These are phyloP conservation scores for Aphanocladium album DNA, from an alignment of 2,329 filamentous ascomycete species.

Conservation along the genomic window DNA sequence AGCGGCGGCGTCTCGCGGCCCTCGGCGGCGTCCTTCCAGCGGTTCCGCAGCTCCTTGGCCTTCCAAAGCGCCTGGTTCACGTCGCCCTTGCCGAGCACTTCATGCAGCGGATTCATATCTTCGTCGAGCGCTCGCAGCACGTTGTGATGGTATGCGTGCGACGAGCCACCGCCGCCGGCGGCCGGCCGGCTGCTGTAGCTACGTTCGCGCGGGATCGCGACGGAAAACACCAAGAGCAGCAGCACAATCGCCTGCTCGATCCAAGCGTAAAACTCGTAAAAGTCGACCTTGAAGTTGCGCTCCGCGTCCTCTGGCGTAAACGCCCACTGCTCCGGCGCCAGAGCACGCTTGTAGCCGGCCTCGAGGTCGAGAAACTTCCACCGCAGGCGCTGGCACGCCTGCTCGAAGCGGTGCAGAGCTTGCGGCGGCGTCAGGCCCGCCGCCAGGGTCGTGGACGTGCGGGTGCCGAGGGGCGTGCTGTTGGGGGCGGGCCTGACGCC, in stretches of 20 bases:
- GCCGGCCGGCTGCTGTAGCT: background rate
- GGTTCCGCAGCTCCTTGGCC: slow-evolving; percentile 66
- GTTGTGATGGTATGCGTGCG: slow-evolving; percentile 63
- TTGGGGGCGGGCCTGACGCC: too few relatives aligned
- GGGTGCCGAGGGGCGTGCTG: slow-evolving; percentile 8
- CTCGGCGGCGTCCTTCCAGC: slow-evolving; percentile 65
- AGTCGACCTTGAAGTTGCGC: slow-evolving; percentile 72
- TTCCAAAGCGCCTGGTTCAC: slow-evolving; percentile 54
- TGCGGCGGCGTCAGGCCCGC: slow-evolving; percentile 26
- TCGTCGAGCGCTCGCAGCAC: slow-evolving; percentile 58
- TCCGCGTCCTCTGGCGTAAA: slow-evolving; percentile 45
- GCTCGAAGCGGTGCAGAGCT: slow-evolving; percentile 54
- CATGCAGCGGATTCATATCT: slow-evolving; percentile 51
- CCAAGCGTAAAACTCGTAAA: slow-evolving; percentile 70
- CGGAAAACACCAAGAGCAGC: slow-evolving; percentile 58
- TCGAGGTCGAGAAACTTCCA: slow-evolving; percentile 60
- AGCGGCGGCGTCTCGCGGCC: slow-evolving; percentile 36
- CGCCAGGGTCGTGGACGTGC: slow-evolving; percentile 13
- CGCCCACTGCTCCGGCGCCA: slow-evolving; percentile 29
- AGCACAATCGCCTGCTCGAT: slow-evolving; percentile 67
- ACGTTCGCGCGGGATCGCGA: slow-evolving; percentile 39
- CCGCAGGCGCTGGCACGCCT: slow-evolving; percentile 54
- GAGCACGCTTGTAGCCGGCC: slow-evolving; percentile 50
- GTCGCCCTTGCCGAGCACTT: slow-evolving; percentile 48
- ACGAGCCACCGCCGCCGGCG: slow-evolving; percentile 13